phyloP scores from a whole-genome alignment of 1,139 yeast species.

The Taphrina wiesneri region DNA sequence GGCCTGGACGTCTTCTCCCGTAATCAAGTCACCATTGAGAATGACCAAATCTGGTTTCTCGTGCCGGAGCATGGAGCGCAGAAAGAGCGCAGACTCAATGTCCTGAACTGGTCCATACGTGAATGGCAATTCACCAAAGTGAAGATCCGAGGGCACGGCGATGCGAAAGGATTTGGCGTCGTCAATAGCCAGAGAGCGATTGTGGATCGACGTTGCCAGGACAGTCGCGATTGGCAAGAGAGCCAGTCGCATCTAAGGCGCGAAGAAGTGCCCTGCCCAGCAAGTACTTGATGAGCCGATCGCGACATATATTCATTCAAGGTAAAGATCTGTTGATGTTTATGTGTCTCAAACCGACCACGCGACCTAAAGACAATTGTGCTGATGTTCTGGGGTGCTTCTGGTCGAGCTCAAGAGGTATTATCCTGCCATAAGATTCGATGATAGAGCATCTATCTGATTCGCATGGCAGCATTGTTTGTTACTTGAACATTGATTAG shows the following conservation, averaged over 20 bases:
- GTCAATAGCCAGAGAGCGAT: not conserved
- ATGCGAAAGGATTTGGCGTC: not conserved
- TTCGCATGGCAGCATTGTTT: not conserved
- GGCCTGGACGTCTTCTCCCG: constrained; percentile 14
- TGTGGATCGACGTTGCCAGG: not conserved
- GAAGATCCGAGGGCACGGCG: constrained; percentile 3
- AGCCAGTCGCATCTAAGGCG: not conserved
- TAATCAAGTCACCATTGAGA: not conserved
- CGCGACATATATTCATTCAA: not conserved
- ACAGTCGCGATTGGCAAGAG: not conserved
- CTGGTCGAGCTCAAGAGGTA: not conserved
- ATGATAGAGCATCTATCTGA: not conserved
- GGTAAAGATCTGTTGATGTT: not conserved
- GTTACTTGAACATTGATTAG: not conserved
- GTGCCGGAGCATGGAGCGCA: not conserved
- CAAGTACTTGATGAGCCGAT: not conserved
- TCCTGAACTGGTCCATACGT: constrained; percentile 5
- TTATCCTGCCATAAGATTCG: not conserved
- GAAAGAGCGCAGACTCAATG: not conserved
- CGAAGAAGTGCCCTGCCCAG: not conserved
- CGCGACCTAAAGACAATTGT: not conserved
- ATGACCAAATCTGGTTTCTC: constrained; percentile 2
- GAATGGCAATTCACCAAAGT: constrained; percentile 1
- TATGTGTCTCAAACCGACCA: not conserved
- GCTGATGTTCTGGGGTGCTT: not conserved